These are phyloP conservation scores for Talaromyces wortmannii DNA, from an alignment of 495 filamentous ascomycete genomes.

Conservation along the genomic window DNA sequence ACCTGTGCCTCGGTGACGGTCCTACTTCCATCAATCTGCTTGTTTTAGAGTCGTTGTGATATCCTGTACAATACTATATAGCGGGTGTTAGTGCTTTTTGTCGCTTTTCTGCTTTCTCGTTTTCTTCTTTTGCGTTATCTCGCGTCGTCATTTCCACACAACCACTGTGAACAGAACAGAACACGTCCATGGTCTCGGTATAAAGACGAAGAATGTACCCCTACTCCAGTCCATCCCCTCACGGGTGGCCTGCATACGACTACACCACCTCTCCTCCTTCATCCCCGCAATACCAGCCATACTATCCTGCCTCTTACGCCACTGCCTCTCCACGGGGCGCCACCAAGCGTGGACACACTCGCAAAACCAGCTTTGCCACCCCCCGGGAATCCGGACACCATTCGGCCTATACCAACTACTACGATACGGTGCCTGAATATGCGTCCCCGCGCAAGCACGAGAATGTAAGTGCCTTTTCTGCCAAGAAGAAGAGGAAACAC, in stretches of 20 bases:
- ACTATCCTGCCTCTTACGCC: constrained; percentile 23
- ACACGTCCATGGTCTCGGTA: constrained; percentile 19
- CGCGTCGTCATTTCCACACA: not conserved
- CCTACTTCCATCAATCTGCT: constrained; percentile 1
- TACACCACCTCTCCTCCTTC: constrained; percentile 45
- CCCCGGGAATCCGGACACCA: constrained; percentile 35
- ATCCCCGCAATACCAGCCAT: constrained; percentile 43
- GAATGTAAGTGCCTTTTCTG: constrained; percentile 52
- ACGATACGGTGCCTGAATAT: constrained; percentile 41
- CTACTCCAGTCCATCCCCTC: constrained; percentile 35
- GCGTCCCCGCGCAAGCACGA: constrained; percentile 46
- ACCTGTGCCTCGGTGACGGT: constrained; percentile 36
- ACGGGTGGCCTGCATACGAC: constrained; percentile 42
- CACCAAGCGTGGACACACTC: constrained; percentile 30
- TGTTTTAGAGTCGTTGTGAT: constrained; percentile 16
- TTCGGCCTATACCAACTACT: constrained; percentile 30
- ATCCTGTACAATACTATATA: constrained; percentile 42
- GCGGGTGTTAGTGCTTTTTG: constrained; percentile 16
- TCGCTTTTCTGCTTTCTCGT: constrained; percentile 11
- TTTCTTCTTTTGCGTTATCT: constrained; percentile 11
- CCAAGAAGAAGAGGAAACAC: constrained; percentile 26
- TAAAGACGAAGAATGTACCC: constrained; percentile 43
- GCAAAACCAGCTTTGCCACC: constrained; percentile 41
- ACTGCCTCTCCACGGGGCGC: constrained; percentile 29
- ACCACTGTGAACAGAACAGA: not conserved